Base-by-base conservation (phyloP, 176 grass and related monocot genomes). In the Triticum monococcum region DNA sequence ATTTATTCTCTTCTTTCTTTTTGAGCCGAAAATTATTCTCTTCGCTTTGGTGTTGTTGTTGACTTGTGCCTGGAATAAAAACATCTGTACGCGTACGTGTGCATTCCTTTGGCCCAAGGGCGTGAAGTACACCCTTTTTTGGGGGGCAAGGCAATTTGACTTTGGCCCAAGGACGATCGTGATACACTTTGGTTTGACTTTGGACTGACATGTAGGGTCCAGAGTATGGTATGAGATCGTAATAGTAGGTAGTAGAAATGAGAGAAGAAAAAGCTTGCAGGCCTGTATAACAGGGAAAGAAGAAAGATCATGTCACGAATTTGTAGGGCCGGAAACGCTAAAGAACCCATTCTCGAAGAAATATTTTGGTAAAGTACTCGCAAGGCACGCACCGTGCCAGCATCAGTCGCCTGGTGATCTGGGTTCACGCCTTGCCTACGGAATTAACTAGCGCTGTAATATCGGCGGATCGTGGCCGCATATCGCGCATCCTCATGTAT, bases 241-340 rank as follows among this genome's bases (percentile, higher is more conserved):
- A 30, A 65, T 35, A 64, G 80, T 48, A 48, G 38, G 38, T 69
- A 25, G 48, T 68, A 22, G 20, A 12, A 62, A 8, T n/a, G 75
- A 22, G 32, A 6, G 3, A 71, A 22, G 54, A 59, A 59, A 7
- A 4, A 28, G 50, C 31, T 60, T 13, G 52, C 36, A 32, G 3
- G 60, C 25, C 37, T 48, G n/a, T 8, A 9, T 10, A 54, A 54
- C 50, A 82, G 57, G 22, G 38, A 6, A 78, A 46, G n/a, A 36
- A 72, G 26, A 92, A 90, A 90, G 81, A 92, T 85, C 88, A 64
- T 92, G 91, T 23, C 54, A 60, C 90, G 45, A 48, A 37, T 40
- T 72, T 80, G 28, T 76, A 77, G 80, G 69, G 52, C 20, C 46
- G 16, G 5, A 38, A 62, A 81, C 46, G 28, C 1, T 69, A 83